Base-by-base conservation (phyloP, 1,139 yeast genomes). In the Pneumocystis oryctolagi region DNA sequence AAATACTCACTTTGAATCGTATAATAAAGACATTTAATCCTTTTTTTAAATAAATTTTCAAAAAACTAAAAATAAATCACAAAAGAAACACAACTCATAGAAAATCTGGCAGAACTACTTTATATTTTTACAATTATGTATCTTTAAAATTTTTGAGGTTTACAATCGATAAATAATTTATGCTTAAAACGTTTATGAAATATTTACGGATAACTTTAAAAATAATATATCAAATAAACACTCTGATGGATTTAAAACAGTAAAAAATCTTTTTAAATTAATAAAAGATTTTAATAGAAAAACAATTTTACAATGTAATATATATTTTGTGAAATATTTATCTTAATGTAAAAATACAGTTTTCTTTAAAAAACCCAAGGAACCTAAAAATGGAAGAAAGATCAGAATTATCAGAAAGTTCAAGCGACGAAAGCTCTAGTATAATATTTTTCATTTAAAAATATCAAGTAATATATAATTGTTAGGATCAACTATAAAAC, bases 21-120 rank as follows among this genome's bases (percentile, higher is more conserved):
- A 60, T 47, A 55, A 40, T 18, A 31, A 59, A 30, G 40, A n/a
- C 42, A 40, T 42, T 35, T 59, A 9, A 2, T 30, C 4, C n/a
- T 55, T 55, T 42, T 28, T 47, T 47, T 58, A 2, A 30, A 47
- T 8, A 12, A 74, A 12, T 71, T 68, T n/a, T 68, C 66, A 56
- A 31, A 20, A 31, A 53, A 25, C 47, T 30, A 12, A 12, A n/a
- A 30, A 59, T n/a, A 28, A 37, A 5, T 16, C 14, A 37, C 31
- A 35, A 20, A 18, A n/a, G n/a, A n/a, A n/a, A n/a, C n/a, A n/a
- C n/a, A n/a, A n/a, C n/a, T n/a, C n/a, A n/a, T n/a, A n/a, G 6
- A 8, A 37, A 37, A 37, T 34, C 18, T 2, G n/a, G 40, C 18
- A 3, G 3, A 14, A 16, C 5, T 37, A 14, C 18, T 14, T 16